Evolutionary conservation across 306 rosid genomes (phyloP).

Genomic region (Pachyrhizus erosus): DNA sequence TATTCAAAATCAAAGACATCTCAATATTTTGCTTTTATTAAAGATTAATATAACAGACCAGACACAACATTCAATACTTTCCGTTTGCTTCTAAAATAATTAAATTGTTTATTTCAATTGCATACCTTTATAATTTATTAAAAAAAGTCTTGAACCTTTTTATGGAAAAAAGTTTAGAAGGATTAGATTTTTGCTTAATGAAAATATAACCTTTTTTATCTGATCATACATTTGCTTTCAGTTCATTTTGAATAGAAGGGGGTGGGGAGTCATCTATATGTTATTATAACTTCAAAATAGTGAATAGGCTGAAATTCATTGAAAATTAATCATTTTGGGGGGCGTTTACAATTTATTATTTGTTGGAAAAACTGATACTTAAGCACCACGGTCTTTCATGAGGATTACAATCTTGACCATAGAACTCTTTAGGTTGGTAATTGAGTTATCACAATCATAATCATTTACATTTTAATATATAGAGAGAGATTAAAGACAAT

Average conservation of each 20-base stretch:
- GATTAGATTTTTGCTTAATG: no score
- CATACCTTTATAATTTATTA: not conserved
- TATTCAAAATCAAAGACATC: no score
- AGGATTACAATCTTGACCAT: not conserved
- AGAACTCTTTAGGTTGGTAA: not conserved
- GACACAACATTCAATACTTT: no score
- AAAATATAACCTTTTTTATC: constrained; percentile 3
- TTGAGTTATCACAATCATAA: not conserved
- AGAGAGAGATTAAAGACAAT: not conserved
- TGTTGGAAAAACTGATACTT: not conserved
- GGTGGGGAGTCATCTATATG: not conserved
- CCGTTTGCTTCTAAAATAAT: not conserved
- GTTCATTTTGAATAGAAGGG: not conserved
- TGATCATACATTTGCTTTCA: not conserved
- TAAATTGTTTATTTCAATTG: not conserved
- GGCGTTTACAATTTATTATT: not conserved
- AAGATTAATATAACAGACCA: no score
- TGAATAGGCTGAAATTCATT: not conserved
- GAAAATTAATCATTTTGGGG: not conserved
- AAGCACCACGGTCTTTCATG: not conserved
- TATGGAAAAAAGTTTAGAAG: not conserved
- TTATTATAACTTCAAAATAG: not conserved
- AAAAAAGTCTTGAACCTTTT: not conserved
- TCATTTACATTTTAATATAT: not conserved
- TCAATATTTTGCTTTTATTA: no score